Conservation (phyloP, 2,329 filamentous ascomycete species). For the Hymenoscyphus repandus region DNA sequence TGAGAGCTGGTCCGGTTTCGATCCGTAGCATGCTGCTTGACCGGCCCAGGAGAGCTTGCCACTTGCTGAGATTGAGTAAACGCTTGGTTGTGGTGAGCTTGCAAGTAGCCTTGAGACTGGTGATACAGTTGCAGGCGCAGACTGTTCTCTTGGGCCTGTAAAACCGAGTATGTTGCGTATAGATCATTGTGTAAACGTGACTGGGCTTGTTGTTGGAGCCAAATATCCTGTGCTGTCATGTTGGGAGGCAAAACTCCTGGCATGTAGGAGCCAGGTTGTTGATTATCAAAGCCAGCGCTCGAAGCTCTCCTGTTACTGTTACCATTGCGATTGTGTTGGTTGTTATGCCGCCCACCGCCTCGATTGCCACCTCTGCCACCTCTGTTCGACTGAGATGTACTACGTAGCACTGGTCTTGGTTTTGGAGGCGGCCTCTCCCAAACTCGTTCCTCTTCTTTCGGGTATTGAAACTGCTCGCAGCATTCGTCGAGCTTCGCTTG, state of each 20-base stretch:
- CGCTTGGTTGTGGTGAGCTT: conserved; percentile 35
- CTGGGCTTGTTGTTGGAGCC: conserved; percentile 31
- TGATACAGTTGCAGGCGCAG: conserved; percentile 42
- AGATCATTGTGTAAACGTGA: conserved; percentile 33
- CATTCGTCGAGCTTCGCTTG: conserved; percentile 75
- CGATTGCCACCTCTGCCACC: conserved; percentile 24
- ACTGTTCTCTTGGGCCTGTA: conserved; percentile 41
- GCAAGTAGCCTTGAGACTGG: conserved; percentile 40
- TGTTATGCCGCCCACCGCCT: conserved; percentile 24
- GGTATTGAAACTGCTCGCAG: conserved; percentile 84
- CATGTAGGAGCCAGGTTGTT: conserved; percentile 15
- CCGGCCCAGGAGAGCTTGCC: conserved; percentile 30
- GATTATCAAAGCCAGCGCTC: conserved; percentile 28
- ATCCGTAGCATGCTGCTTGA: conserved; percentile 41
- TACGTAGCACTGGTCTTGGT: conserved; percentile 47
- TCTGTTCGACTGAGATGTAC: conserved; percentile 51
- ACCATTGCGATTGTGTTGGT: conserved; percentile 24
- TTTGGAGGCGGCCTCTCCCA: conserved; percentile 52
- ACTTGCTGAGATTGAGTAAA: conserved; percentile 36
- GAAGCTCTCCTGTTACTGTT: conserved; percentile 30
- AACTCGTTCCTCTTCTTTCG: conserved; percentile 61
- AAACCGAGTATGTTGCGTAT: conserved; percentile 32
- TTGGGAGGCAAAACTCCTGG: conserved; percentile 18
- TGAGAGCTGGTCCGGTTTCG: conserved; percentile 55
- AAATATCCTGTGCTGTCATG: conserved; percentile 27